Base-by-base conservation (phyloP, 1,284 basidiomycete species). In the Dichomitus squalens region DNA sequence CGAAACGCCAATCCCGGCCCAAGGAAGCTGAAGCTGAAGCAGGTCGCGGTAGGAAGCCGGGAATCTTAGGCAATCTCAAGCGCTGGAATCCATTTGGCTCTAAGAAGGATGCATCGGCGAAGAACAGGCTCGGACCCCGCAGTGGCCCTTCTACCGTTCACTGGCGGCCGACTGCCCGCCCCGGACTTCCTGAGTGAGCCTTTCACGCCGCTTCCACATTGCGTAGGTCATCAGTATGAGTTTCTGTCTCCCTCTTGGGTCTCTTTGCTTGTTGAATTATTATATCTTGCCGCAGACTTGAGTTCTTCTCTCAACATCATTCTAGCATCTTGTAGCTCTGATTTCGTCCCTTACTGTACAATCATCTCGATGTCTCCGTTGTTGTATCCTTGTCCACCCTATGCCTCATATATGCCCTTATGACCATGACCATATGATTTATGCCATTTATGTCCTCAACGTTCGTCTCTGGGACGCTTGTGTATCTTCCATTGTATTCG, bases 381-480 rank as follows among this genome's bases (percentile, higher is more conserved):
- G 14, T 12, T 31, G 27, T 53, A 16, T n/a, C 44, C 11, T n/a
- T 25, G 14, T 35, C 8, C 21, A n/a, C 25, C 36, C 7, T 46
- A 46, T 53, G 41, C 51, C 43, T 35, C 9, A 29, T n/a, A 12
- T 50, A 50, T 50, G 36, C 49, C 39, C 25, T n/a, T 53, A 53
- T 47, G 52, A 34, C 44, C n/a, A 49, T 49, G 47, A 18, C 47
- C 33, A 2, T 49, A 49, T 49, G 47, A 23, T 25, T 29, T 49
- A 49, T 49, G 47, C 47, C 34, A 31, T 29, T 25, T 35, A 49
- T 49, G 47, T 12, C 47, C 12, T 36, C 12, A n/a, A n/a, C n/a
- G n/a, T n/a, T 33, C 16, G 7, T 49, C 29, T 3, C n/a, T 29
- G 16, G 25, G n/a, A 23, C 27, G 14, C 25, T 16, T 8, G 41